phyloP scores from a whole-genome alignment of 2,329 filamentous ascomycete species.

The Cladophialophora chaetospira region DNA sequence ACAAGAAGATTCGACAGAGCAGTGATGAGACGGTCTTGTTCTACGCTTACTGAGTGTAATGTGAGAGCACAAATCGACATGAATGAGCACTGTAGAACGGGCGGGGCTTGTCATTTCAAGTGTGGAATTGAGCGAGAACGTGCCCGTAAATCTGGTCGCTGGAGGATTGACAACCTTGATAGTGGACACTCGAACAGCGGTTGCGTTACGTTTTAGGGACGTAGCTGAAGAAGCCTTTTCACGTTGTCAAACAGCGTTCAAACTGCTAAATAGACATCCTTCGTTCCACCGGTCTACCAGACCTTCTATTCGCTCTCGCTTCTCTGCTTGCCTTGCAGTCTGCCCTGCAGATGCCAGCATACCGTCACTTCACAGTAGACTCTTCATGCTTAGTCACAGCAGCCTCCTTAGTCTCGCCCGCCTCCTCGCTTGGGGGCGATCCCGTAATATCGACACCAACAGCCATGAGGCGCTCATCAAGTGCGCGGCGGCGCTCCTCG shows the following conservation, averaged over 20 bases:
- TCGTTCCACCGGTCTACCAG: not conserved
- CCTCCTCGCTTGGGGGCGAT: slow-evolving; percentile 8
- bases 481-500: slow-evolving; percentile 18
- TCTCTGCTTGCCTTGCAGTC: not conserved
- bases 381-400: slow-evolving; percentile 7
- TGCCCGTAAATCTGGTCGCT: too few species aligned
- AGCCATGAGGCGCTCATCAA: slow-evolving; percentile 19
- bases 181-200: too few species aligned
- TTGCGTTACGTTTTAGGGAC: too few species aligned
- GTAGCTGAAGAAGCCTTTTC: too few species aligned
- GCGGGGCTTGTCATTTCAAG: too few species aligned
- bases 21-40: slow-evolving; percentile 2
- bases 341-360: not conserved
- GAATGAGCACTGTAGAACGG: too few species aligned
- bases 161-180: too few species aligned
- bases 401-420: slow-evolving; percentile 11
- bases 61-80: too few species aligned
- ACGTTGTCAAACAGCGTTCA: too few species aligned
- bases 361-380: slow-evolving; percentile 10
- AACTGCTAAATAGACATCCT: too few species aligned
- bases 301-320: not conserved
- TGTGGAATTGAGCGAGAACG: too few species aligned
- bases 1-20: slow-evolving; percentile 7
- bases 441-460: slow-evolving; percentile 15
- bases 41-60: slow-evolving; percentile 22